A percentile compares a stretch with the other conserved stretches of the same genome.
These are phyloP conservation scores for Wallacemonas sp. DNA, from an alignment of 208 protist genomes.

Conservation along the genomic window DNA sequence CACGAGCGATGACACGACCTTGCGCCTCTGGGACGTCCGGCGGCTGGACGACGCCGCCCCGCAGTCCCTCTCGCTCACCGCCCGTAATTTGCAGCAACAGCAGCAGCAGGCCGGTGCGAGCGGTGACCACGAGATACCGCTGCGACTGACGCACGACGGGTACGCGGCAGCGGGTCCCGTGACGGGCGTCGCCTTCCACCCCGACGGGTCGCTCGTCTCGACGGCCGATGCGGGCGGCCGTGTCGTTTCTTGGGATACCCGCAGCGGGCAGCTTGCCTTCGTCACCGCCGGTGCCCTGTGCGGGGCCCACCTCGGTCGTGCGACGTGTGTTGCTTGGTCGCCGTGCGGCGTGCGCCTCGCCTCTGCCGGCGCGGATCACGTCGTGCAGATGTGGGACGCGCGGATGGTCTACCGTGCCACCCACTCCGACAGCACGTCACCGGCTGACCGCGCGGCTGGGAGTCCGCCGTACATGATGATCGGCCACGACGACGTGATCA, in stretches of 20 bases:
- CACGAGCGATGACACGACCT: slow-evolving; percentile 41
- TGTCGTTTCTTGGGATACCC: slow-evolving; percentile 70
- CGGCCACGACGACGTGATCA: slow-evolving; percentile 82
- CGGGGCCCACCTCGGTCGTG: slow-evolving; percentile 56
- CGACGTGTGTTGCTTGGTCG: slow-evolving; percentile 74
- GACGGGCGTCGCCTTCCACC: slow-evolving; percentile 66
- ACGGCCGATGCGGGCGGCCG: slow-evolving; percentile 69
- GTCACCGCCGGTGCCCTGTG: slow-evolving; percentile 21
- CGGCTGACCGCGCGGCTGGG: neutral
- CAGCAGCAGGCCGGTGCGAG: slow-evolving; percentile 1
- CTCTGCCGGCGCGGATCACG: slow-evolving; percentile 63
- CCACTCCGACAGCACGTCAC: neutral
- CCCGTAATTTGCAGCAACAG: neutral
- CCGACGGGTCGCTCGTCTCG: slow-evolving; percentile 68
- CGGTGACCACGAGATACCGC: slow-evolving; percentile 4
- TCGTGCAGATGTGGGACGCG: slow-evolving; percentile 81
- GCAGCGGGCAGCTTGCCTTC: slow-evolving; percentile 59
- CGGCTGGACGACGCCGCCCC: slow-evolving; percentile 2
- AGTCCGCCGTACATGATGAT: slow-evolving; percentile 49
- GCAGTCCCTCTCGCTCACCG: neutral
- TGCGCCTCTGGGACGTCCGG: slow-evolving; percentile 67
- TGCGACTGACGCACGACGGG: slow-evolving; percentile 62
- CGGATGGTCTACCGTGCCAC: slow-evolving; percentile 36
- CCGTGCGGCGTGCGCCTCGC: slow-evolving; percentile 76
- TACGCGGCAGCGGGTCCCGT: slow-evolving; percentile 45